Conservation (phyloP, 83 land plant genomes). For the Larix sibirica region DNA sequence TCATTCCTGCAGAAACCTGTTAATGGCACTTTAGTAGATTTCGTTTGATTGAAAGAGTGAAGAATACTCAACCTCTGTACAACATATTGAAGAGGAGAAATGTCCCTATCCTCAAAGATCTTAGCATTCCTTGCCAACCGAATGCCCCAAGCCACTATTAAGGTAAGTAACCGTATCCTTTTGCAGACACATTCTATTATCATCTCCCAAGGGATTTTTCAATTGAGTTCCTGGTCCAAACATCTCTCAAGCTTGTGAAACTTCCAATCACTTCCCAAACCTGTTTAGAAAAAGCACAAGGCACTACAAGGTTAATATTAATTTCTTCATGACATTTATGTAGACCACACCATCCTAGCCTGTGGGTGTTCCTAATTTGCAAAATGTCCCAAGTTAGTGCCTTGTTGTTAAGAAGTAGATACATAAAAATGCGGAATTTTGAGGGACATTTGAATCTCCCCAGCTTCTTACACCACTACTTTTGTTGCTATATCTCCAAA, state of each 20-base stretch:
- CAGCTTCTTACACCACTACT: neutral
- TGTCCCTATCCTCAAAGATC: neutral
- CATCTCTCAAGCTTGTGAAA: neutral
- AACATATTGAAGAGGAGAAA: neutral
- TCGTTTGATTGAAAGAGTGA: neutral
- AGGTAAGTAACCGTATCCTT: neutral
- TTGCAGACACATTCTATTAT: neutral
- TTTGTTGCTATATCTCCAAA: neutral
- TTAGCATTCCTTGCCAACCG: neutral
- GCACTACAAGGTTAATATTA: neutral
- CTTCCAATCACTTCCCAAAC: neutral
- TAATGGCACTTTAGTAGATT: neutral
- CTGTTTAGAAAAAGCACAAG: neutral
- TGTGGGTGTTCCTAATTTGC: neutral
- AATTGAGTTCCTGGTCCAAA: neutral
- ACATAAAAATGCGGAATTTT: neutral
- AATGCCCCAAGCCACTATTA: neutral
- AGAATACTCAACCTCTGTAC: neutral
- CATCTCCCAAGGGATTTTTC: neutral
- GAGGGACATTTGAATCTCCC: too few relatives aligned
- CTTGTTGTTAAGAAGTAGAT: neutral
- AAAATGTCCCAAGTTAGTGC: neutral
- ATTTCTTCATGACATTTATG: neutral
- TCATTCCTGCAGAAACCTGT: neutral
- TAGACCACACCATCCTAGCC: neutral